A percentile compares a stretch with the other conserved stretches of the same genome.
Evolutionary conservation across 2,329 filamentous ascomycete genomes (phyloP).

Genomic region (Aspergillus ochraceus): DNA sequence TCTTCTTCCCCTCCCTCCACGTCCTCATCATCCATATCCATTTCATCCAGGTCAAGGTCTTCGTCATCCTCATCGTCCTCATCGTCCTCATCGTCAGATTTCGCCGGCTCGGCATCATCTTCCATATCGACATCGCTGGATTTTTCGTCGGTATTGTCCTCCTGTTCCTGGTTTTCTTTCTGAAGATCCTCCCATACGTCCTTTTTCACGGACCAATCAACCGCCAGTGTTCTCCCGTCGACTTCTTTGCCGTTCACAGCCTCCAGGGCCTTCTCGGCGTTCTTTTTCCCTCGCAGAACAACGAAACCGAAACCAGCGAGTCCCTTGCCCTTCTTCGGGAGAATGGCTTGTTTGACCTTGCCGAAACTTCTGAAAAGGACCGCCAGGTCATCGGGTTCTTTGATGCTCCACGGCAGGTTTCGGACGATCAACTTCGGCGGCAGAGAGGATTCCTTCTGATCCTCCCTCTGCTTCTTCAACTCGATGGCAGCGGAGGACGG

Average conservation of each 20-base stretch:
- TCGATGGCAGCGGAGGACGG: constrained; percentile 38
- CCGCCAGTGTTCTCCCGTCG: constrained; percentile 83
- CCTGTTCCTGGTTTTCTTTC: constrained; percentile 41
- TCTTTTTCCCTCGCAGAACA: constrained; percentile 80
- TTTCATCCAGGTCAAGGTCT: constrained; percentile 43
- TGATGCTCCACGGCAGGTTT: constrained; percentile 95
- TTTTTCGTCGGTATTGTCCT: constrained; percentile 30
- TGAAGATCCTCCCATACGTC: constrained; percentile 72
- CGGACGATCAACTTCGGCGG: constrained; percentile 81
- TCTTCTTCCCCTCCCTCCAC: constrained; percentile 47
- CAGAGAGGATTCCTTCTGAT: constrained; percentile 60
- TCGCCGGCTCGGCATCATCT: constrained; percentile 52
- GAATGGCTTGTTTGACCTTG: constrained; percentile 82
- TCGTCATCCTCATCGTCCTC: constrained; percentile 38
- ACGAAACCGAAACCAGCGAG: constrained; percentile 92
- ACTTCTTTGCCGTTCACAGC: constrained; percentile 86
- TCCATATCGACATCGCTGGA: constrained; percentile 59
- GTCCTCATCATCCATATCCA: constrained; percentile 43
- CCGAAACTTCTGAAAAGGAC: constrained; percentile 83
- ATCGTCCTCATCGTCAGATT: constrained; percentile 40
- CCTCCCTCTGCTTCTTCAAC: constrained; percentile 50
- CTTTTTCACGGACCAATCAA: constrained; percentile 97
- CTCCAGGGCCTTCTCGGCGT: constrained; percentile 84
- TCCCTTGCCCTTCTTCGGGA: constrained; percentile 72
- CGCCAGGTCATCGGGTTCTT: constrained; percentile 76